Conservation (phyloP, 2,329 filamentous ascomycete genomes). For the Chrysoporthe puriensis region DNA sequence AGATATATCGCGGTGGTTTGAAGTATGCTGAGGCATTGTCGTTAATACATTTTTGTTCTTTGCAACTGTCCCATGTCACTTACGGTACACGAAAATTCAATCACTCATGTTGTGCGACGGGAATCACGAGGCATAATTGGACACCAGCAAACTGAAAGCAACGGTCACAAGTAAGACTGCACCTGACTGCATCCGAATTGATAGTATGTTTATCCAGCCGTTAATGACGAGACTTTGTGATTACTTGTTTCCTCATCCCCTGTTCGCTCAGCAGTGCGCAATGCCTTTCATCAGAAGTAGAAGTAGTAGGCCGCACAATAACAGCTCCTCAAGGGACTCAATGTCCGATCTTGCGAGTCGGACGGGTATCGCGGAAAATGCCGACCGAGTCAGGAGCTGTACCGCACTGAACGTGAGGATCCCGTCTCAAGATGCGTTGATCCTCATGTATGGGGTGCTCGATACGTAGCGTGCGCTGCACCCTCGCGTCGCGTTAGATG, state of each 20-base stretch:
- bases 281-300: neutral
- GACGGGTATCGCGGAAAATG: neutral
- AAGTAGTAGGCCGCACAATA: neutral
- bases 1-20: neutral
- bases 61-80: too few species aligned
- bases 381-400: neutral
- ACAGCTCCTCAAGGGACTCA: neutral
- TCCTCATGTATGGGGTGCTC: neutral
- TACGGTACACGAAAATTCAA: too few species aligned
- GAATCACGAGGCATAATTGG: neutral
- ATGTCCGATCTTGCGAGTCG: neutral
- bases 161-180: neutral
- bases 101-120: too few species aligned
- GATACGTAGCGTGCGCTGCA: neutral
- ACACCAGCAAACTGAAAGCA: neutral
- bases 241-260: neutral
- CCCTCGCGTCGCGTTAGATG: neutral
- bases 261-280: neutral
- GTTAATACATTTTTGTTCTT: too few species aligned
- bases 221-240: neutral
- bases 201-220: neutral
- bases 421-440: neutral
- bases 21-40: neutral
- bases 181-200: neutral
- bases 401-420: neutral